Base-by-base conservation (phyloP, 129 eudicot species). In the Centrapalus pauciflorus region DNA sequence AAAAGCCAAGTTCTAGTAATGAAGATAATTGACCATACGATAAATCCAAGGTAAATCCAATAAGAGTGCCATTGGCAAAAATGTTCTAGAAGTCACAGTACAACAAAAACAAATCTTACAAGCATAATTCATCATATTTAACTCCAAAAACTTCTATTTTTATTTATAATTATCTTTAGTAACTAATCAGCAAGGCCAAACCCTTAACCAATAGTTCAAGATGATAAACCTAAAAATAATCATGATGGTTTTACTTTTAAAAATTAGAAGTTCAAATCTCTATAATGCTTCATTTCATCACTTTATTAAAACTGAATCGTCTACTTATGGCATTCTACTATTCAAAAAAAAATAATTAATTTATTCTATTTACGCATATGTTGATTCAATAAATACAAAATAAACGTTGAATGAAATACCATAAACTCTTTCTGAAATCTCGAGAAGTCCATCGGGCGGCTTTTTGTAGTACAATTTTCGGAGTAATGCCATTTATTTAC, bases 391-490 rank as follows among this genome's bases (percentile, higher is more conserved):
- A 56, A 35, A 16, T 7, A 0, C 2, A 5, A 12, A 19, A 49
- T n/a, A n/a, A 51, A 2, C 10, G 20, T 33, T 29, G 17, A 61
- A 48, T 61, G 51, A 30, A 84, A 26, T 83, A 92, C 98, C 98
- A 68, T 64, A 87, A 34, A 92, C 91, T 70, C 94, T 77, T 61
- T 92, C 96, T 3, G 89, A 74, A 64, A 88, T 84, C 90, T 91
- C 97, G 58, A 91, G 70, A 26, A 90, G 88, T 55, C 95, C 95
- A 67, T 90, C 96, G 13, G 97, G 97, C 24, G 90, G 97, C 64
- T 84, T 90, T 76, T 90, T 75, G 66, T 76, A 83, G 77, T 79
- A 83, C 74, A 91, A 71, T 76, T 77, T 87, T 56, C 84, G 78
- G 43, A 83, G 75, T 60, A 85, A 70, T 11, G 95, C 88, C 98